Percentiles rank a stretch among this genome's conserved stretches.
phyloP scores from a whole-genome alignment of 495 filamentous ascomycete species.

The Aspergillus wentii region DNA sequence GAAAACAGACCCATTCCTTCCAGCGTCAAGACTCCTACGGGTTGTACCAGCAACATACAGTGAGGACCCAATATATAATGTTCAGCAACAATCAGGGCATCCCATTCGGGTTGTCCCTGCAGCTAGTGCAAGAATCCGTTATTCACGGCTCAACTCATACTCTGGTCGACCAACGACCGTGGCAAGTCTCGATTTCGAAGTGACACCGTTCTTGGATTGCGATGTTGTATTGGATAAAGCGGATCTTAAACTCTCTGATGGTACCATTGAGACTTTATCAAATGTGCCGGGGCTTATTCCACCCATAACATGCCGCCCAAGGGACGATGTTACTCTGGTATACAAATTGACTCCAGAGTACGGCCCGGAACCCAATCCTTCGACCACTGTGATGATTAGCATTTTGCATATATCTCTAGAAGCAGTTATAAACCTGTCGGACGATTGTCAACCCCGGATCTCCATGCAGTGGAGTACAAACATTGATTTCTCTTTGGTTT shows the following conservation, averaged over 20 bases:
- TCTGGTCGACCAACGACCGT: slow-evolving; percentile 63
- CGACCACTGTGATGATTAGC: slow-evolving; percentile 44
- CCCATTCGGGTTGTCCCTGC: slow-evolving; percentile 71
- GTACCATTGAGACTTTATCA: slow-evolving; percentile 64
- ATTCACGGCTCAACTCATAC: slow-evolving; percentile 64
- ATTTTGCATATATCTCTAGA: slow-evolving; percentile 60
- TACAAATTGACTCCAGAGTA: slow-evolving; percentile 70
- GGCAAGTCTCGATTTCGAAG: slow-evolving; percentile 82
- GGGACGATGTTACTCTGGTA: slow-evolving; percentile 80
- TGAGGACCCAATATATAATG: slow-evolving; percentile 57
- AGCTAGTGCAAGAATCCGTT: slow-evolving; percentile 78
- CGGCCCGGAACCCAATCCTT: slow-evolving; percentile 44
- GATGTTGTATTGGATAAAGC: slow-evolving; percentile 66
- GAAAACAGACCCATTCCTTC: slow-evolving; percentile 68
- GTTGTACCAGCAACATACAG: slow-evolving; percentile 62
- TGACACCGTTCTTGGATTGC: slow-evolving; percentile 74
- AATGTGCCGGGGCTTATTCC: slow-evolving; percentile 51
- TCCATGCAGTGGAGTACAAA: slow-evolving; percentile 76
- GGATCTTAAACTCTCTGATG: slow-evolving; percentile 59
- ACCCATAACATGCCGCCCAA: slow-evolving; percentile 66
- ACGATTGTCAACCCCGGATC: slow-evolving; percentile 66
- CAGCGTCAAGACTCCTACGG: slow-evolving; percentile 71
- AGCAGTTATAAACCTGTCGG: slow-evolving; percentile 58
- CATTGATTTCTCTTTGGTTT: slow-evolving; percentile 75
- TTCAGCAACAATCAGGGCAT: slow-evolving; percentile 56